Conservation (phyloP, 257 asterid species). For the Lycium ferocissimum region DNA sequence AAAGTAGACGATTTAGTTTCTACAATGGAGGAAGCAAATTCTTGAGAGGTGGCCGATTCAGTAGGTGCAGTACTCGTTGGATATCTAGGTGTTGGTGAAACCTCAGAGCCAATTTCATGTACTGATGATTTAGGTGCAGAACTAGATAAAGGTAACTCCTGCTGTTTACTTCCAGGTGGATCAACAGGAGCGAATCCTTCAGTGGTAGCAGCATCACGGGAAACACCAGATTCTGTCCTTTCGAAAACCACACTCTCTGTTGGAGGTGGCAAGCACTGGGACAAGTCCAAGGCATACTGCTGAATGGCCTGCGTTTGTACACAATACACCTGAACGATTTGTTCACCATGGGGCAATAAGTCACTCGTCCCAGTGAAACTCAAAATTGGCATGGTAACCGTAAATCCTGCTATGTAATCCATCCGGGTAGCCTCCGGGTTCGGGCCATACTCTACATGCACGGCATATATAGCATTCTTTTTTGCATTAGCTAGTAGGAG, state of each 20-base stretch:
- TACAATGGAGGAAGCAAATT: constrained; percentile 49
- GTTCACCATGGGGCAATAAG: constrained; percentile 81
- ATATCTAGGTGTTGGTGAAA: constrained; percentile 48
- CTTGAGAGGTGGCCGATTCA: constrained; percentile 53
- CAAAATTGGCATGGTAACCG: constrained; percentile 95
- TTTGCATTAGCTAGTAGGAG: constrained; percentile 93
- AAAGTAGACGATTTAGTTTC: constrained; percentile 57
- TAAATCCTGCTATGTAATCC: constrained; percentile 91
- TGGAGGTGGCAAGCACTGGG: constrained; percentile 91
- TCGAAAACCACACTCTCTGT: constrained; percentile 61
- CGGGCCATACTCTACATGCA: constrained; percentile 90
- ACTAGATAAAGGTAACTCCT: constrained; percentile 58
- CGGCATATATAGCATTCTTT: constrained; percentile 93
- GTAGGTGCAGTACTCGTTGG: constrained; percentile 50
- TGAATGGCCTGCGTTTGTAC: constrained; percentile 99
- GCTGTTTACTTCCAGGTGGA: constrained; percentile 53
- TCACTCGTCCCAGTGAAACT: constrained; percentile 96
- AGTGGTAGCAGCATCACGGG: constrained; percentile 51
- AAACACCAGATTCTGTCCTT: constrained; percentile 62
- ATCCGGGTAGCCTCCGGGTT: constrained; percentile 79
- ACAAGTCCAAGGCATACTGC: constrained; percentile 91
- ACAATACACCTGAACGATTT: constrained; percentile 89
- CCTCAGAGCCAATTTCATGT: constrained; percentile 60
- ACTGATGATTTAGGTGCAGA: constrained; percentile 60
- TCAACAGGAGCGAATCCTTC: constrained; percentile 61